Percentiles rank a stretch among this genome's conserved stretches.
Evolutionary conservation across 257 asterid genomes (phyloP).

Genomic region (Fraxinus cuspidata): DNA sequence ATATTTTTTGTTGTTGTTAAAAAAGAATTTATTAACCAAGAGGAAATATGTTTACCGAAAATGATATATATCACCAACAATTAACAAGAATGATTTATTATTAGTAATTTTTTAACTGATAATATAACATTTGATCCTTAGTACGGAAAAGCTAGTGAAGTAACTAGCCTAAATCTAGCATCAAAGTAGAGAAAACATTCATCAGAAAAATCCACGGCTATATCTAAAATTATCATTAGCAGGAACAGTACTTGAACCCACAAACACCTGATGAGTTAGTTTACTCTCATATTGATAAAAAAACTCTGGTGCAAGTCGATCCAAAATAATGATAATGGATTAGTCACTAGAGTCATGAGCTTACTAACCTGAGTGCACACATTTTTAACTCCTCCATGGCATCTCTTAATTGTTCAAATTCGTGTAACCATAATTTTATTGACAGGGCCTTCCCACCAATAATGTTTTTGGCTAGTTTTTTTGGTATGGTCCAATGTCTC

Average conservation of each 20-base stretch:
- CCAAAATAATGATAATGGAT: conserved; percentile 24
- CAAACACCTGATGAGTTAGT: too few species aligned
- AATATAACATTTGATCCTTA: not conserved
- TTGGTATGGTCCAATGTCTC: conserved; percentile 47
- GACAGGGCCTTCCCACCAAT: conserved; percentile 75
- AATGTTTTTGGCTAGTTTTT: conserved; percentile 38
- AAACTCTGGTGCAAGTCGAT: conserved; percentile 24
- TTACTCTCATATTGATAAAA: conserved; percentile 51
- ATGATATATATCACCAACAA: too few species aligned
- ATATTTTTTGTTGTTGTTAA: too few species aligned
- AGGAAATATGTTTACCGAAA: too few species aligned
- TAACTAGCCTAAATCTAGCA: conserved; percentile 29
- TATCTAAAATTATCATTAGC: conserved; percentile 43
- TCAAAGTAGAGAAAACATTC: not conserved
- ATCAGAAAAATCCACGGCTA: conserved; percentile 50
- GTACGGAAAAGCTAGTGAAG: conserved; percentile 37
- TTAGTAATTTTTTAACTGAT: not conserved
- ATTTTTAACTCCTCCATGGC: conserved; percentile 62
- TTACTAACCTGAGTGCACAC: conserved; percentile 36
- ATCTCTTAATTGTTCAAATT: conserved; percentile 53
- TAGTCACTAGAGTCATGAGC: conserved; percentile 29
- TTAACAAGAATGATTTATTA: too few species aligned
- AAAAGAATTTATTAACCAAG: too few species aligned
- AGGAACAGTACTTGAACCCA: conserved; percentile 21
- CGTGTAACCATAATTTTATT: conserved; percentile 42